Percentiles rank a stretch among this genome's conserved stretches.
These are phyloP conservation scores for Handroanthus guayacan DNA, from an alignment of 257 asterid species.

Conservation along the genomic window DNA sequence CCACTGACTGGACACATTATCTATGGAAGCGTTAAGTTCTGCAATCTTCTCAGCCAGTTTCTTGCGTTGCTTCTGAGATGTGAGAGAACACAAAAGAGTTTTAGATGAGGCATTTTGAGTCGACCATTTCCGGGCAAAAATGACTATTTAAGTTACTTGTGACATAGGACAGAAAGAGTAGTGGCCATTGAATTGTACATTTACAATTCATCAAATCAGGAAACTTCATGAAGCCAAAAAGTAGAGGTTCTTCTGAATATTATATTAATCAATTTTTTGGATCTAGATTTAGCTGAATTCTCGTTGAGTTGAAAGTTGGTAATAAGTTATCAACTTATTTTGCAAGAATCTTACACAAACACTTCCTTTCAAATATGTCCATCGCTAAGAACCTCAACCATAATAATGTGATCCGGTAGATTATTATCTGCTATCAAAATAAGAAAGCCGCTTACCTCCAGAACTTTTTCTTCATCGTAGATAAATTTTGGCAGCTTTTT, in stretches of 20 bases:
- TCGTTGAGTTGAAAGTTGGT: not conserved
- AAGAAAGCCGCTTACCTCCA: conserved; percentile 64
- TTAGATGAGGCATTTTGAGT: not conserved
- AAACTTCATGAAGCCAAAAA: conserved; percentile 13
- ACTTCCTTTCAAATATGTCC: not conserved
- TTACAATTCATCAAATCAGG: not conserved
- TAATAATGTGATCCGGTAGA: not conserved
- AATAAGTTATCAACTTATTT: conserved; percentile 11
- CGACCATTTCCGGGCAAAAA: not conserved
- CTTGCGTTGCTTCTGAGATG: conserved; percentile 73
- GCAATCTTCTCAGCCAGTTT: conserved; percentile 71
- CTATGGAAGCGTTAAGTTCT: conserved; percentile 75
- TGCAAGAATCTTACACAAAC: not conserved
- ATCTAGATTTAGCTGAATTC: not conserved
- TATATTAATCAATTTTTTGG: not conserved
- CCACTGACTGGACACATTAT: conserved; percentile 62
- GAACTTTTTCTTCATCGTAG: conserved; percentile 82
- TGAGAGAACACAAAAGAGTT: conserved; percentile 9
- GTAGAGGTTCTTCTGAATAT: conserved; percentile 6
- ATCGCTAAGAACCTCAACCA: not conserved
- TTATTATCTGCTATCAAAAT: not conserved
- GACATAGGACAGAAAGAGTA: not conserved
- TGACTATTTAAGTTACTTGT: not conserved
- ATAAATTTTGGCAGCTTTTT: conserved; percentile 85
- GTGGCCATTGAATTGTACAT: not conserved